These are phyloP conservation scores for Cadophora gregata DNA, from an alignment of 2,329 filamentous ascomycete species.

Conservation along the genomic window DNA sequence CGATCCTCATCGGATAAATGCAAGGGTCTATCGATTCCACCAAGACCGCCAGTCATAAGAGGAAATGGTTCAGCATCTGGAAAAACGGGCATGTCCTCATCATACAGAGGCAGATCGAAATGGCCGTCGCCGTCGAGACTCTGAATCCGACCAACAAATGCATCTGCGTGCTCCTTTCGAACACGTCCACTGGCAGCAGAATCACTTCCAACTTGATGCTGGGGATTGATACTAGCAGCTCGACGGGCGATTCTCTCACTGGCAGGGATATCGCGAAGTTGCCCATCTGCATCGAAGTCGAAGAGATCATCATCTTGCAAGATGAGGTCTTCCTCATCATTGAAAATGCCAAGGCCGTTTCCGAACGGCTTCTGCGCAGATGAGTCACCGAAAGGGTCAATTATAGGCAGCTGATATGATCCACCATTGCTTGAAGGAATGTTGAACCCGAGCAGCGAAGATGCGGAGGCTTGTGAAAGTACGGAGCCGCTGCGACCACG, in stretches of 20 bases:
- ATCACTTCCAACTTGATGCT: slow-evolving; percentile 41
- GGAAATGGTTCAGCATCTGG: slow-evolving; percentile 43
- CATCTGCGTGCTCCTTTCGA: slow-evolving; percentile 51
- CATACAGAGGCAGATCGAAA: slow-evolving; percentile 36
- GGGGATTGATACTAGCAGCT: slow-evolving; percentile 22
- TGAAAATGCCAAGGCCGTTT: slow-evolving; percentile 42
- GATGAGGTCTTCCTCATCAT: slow-evolving; percentile 50
- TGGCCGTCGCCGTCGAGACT: slow-evolving; percentile 42
- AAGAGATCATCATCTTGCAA: slow-evolving; percentile 61
- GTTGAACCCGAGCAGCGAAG: slow-evolving; percentile 51
- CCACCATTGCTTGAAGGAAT: slow-evolving; percentile 54
- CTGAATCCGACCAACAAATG: slow-evolving; percentile 38
- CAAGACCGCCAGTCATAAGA: slow-evolving; percentile 37
- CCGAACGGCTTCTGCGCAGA: slow-evolving; percentile 42
- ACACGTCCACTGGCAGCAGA: slow-evolving; percentile 48
- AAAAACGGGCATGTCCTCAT: slow-evolving; percentile 43
- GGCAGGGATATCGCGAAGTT: slow-evolving; percentile 55
- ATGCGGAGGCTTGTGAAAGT: slow-evolving; percentile 33
- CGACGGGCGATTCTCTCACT: slow-evolving; percentile 35
- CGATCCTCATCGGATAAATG: slow-evolving; percentile 34
- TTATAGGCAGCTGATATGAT: slow-evolving; percentile 40
- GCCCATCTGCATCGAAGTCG: slow-evolving; percentile 66
- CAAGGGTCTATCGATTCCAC: slow-evolving; percentile 34
- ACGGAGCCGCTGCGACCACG: slow-evolving; percentile 37
- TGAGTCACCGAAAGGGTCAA: slow-evolving; percentile 42